Evolutionary conservation across 2,329 filamentous ascomycete genomes (phyloP).

Genomic region (Fusarium napiforme): DNA sequence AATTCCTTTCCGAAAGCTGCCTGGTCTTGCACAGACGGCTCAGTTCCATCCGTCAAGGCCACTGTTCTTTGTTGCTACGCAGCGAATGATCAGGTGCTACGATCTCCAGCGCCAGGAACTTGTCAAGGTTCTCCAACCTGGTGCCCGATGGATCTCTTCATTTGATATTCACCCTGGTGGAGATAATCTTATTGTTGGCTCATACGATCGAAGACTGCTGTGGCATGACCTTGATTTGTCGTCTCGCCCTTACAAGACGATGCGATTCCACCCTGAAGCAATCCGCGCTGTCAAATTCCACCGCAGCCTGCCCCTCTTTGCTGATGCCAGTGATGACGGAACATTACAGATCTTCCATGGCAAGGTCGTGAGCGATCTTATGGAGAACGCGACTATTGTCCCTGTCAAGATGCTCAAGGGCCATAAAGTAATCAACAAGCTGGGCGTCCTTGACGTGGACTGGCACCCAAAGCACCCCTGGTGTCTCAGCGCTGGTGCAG

Average conservation of each 20-base stretch:
- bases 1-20: conserved; percentile 84
- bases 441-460: conserved; percentile 93
- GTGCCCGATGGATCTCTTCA: conserved; percentile 90
- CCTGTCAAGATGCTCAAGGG: conserved; percentile 93
- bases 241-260: conserved; percentile 91
- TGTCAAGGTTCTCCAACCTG: conserved; percentile 91
- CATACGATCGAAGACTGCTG: conserved; percentile 90
- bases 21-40: conserved; percentile 84
- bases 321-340: conserved; percentile 94
- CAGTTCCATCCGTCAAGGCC: conserved; percentile 95
- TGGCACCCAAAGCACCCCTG: conserved; percentile 97
- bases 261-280: conserved; percentile 92
- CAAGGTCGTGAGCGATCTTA: conserved; percentile 91
- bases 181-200: conserved; percentile 93
- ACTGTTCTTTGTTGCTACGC: conserved; percentile 95
- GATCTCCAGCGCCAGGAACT: conserved; percentile 92
- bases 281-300: conserved; percentile 92
- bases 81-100: conserved; percentile 92
- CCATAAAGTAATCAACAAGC: conserved; percentile 84
- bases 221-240: conserved; percentile 98
- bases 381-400: conserved; percentile 97
- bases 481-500: conserved; percentile 93
- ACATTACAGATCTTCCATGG: conserved; percentile 96
- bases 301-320: conserved; percentile 84
- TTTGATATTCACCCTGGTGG: conserved; percentile 94